Evolutionary conservation across 176 grass and related monocot species (phyloP), one percentile per base, ranked within the genome.

Genomic region (Areca catechu): DNA sequence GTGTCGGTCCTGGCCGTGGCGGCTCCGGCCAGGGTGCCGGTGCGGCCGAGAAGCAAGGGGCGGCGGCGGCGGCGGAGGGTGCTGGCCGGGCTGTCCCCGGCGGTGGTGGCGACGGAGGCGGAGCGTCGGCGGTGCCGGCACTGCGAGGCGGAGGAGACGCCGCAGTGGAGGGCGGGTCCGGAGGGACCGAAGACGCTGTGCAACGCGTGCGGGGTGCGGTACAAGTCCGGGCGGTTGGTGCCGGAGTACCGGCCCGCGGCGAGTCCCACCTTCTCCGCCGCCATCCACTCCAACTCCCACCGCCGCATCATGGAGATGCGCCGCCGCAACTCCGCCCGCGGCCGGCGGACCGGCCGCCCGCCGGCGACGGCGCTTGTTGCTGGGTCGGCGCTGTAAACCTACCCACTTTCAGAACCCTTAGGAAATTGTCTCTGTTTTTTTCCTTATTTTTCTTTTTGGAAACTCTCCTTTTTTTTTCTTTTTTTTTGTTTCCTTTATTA

Each of bases 181-280:
- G 77, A 58, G 5, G 91, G 91, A 0, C 82, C 86, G 19, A 74
- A 82, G 58, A 82, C 86, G 28, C 83, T 95, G 57, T 95, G 90
- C 79, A 95, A 95, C 78, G 90, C 90, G 9, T 95, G 90, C 65
- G 90, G 90, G 16, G 90, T 95, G 22, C 60, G 90, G 23, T 90
- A 68, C 78, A 90, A 90, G 55, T 71, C 83, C 34, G 91, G 86
- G 1, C 74, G 91, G 16, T 76, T 96, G 49, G 66, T 79, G 52
- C 86, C 86, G 20, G 91, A 96, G 70, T 96, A 96, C 81, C 82
- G 91, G 16, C 91, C 91, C 3, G 83, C 80, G 21, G 76, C 58
- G 51, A 96, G 91, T 77, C 91, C 91, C 53, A 85, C 86, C 61
- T 96, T 96, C 73, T 65, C 69, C 0, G 66, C 71, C 22, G 63